Evolutionary conservation across 2,329 filamentous ascomycete species (phyloP).

Genomic region (Aspergillus tamarii): DNA sequence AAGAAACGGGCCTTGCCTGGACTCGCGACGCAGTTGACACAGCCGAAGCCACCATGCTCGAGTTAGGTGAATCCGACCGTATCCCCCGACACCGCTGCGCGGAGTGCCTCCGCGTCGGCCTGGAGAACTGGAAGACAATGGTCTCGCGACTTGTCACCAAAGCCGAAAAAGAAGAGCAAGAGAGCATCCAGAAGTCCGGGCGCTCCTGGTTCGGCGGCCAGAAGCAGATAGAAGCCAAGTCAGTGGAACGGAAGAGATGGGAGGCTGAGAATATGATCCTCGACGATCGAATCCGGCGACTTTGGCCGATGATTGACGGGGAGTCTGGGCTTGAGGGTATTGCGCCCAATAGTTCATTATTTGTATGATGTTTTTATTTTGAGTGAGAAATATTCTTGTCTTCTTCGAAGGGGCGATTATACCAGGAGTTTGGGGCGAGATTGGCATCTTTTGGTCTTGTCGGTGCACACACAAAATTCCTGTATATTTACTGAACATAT

Average conservation of each 20-base stretch:
- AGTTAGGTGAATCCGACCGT: constrained; percentile 34
- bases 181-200: constrained; percentile 37
- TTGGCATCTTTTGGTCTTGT: not conserved
- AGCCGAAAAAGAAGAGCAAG: constrained; percentile 40
- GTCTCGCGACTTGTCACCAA: constrained; percentile 63
- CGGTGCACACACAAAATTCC: not conserved
- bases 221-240: constrained; percentile 31
- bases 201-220: constrained; percentile 39
- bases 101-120: constrained; percentile 74
- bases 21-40: constrained; percentile 84
- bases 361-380: constrained; percentile 14
- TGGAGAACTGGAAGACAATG: constrained; percentile 85
- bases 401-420: not conserved
- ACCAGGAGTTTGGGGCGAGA: constrained; percentile 5
- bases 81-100: constrained; percentile 65
- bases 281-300: constrained; percentile 36
- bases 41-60: constrained; percentile 66
- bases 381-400: not conserved
- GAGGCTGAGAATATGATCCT: constrained; percentile 45
- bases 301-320: constrained; percentile 36
- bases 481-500: constrained; percentile 1
- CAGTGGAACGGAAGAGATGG: constrained; percentile 39
- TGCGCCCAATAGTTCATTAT: constrained; percentile 35
- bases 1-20: constrained; percentile 79
- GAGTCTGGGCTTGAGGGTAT: constrained; percentile 33